These are phyloP conservation scores for Paracamarosporium sp. DNA, from an alignment of 2,329 filamentous ascomycete genomes.

Conservation along the genomic window DNA sequence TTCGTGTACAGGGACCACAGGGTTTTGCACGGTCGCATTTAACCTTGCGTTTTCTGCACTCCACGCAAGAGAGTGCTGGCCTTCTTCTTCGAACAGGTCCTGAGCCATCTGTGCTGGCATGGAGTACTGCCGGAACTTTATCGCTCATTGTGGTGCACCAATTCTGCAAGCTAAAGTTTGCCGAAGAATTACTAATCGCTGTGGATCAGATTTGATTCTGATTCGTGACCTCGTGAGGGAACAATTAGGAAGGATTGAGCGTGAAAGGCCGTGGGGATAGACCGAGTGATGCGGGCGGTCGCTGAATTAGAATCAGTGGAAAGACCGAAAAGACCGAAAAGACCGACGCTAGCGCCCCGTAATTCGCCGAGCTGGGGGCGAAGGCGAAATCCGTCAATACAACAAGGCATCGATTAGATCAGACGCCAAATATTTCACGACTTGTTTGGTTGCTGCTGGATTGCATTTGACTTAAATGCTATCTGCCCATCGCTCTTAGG, in stretches of 20 bases:
- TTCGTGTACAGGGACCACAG: slow-evolving; percentile 30
- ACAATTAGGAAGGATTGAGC: not conserved
- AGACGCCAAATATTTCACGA: too few species aligned
- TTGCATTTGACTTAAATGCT: too few species aligned
- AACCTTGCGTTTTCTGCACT: slow-evolving; percentile 39
- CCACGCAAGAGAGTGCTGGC: slow-evolving; percentile 37
- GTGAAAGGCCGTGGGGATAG: not conserved
- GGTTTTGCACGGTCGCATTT: slow-evolving; percentile 36
- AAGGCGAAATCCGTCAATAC: not conserved
- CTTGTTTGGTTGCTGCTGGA: too few species aligned
- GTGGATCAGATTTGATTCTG: not conserved
- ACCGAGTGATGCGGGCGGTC: not conserved
- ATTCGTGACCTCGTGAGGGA: not conserved
- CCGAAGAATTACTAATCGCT: not conserved
- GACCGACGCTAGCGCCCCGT: not conserved
- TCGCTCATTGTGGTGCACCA: not conserved
- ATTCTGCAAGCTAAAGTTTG: not conserved
- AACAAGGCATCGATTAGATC: too few species aligned
- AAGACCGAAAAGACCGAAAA: not conserved
- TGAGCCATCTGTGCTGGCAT: slow-evolving; percentile 20
- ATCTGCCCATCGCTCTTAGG: too few species aligned
- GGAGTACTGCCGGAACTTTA: slow-evolving; percentile 11
- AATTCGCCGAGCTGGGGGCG: not conserved
- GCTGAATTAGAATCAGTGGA: not conserved
- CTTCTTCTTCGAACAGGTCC: slow-evolving; percentile 31